phyloP scores from a whole-genome alignment of 2,329 filamentous ascomycete genomes.

The Neofusicoccum laricinum region DNA sequence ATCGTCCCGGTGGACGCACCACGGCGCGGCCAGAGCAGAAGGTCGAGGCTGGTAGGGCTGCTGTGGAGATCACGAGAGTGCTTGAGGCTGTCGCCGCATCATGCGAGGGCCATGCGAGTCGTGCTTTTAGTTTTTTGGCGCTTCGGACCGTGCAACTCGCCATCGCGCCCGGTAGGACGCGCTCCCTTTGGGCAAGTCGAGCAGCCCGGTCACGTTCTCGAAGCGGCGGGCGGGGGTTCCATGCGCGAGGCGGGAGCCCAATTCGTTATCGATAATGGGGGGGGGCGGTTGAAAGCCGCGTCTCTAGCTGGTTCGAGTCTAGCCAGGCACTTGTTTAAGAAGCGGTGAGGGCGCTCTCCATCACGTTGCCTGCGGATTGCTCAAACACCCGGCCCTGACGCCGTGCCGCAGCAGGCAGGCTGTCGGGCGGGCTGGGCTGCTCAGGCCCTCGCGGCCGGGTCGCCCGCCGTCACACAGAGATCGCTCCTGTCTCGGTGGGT shows the following conservation, averaged over 20 bases:
- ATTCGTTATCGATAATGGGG: background rate
- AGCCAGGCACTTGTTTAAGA: conserved; percentile 16
- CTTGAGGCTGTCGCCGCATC: conserved; percentile 3
- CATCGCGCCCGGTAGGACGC: background rate
- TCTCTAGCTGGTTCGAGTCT: conserved; percentile 11
- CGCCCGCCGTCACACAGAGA: conserved; percentile 8
- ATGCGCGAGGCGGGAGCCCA: background rate
- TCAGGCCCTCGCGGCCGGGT: background rate
- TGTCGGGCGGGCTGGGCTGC: background rate
- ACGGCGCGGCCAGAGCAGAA: conserved; percentile 1
- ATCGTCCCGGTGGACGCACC: conserved; percentile 10
- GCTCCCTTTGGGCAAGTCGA: conserved; percentile 4
- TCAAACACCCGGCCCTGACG: background rate
- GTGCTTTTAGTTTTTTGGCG: background rate
- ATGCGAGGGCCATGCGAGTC: conserved; percentile 3
- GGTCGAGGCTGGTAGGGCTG: conserved; percentile 11
- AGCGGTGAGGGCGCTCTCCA: background rate
- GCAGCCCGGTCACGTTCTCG: conserved; percentile 8
- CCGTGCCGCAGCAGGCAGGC: conserved; percentile 4
- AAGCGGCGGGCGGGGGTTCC: background rate
- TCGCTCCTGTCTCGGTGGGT: conserved; percentile 2
- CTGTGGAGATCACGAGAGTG: background rate
- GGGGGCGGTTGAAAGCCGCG: background rate
- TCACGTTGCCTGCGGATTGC: conserved; percentile 8
- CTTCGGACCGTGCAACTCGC: background rate